Evolutionary conservation across 176 grass and related monocot genomes (phyloP), one percentile per base, ranked within the genome.

Genomic region (Ananas comosus): DNA sequence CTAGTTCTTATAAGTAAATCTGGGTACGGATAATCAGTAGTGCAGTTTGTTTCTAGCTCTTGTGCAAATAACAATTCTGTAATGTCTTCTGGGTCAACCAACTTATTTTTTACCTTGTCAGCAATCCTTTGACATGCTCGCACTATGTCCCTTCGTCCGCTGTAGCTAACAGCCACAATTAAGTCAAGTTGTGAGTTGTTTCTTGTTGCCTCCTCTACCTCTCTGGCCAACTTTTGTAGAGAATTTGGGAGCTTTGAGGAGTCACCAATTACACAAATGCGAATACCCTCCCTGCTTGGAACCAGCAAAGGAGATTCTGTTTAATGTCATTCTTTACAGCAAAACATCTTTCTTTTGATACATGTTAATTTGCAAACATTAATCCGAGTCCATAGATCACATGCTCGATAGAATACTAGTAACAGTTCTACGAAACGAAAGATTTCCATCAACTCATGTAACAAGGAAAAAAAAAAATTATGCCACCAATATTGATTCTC

Each of bases 1-100:
- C 86, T 88, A 51, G 90, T 93, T 29, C 90, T 64, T 70, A 93
- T 93, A 80, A 93, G 75, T 71, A 93, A 79, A 82, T 86, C 90
- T 0, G 86, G 86, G 66, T 74, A 75, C 2, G 75, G 83, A 58
- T 65, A 54, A 50, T 76, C 76, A 19, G 22, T 10, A 63, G 47
- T 72, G 42, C 61, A 51, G 58, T 65, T 77, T 29, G 86, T 86
- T 76, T 83, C 80, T 10, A 93, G 86, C 77, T 93, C 86, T 25
- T 13, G 64, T 13, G 69, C 80, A 9, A 91, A 61, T 52, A 86
- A 51, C 19, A 68, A 76, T 61, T 89, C 86, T 61, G 82, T 82
- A 68, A 93, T 89, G 72, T 86, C 86, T 79, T 89, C 86, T 27
- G 77, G 83, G 64, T 48, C 72, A 21, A 89, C 70, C 48, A 69